These are phyloP conservation scores for Apiospora arundinis DNA, from an alignment of 2,329 filamentous ascomycete genomes.

Conservation along the genomic window DNA sequence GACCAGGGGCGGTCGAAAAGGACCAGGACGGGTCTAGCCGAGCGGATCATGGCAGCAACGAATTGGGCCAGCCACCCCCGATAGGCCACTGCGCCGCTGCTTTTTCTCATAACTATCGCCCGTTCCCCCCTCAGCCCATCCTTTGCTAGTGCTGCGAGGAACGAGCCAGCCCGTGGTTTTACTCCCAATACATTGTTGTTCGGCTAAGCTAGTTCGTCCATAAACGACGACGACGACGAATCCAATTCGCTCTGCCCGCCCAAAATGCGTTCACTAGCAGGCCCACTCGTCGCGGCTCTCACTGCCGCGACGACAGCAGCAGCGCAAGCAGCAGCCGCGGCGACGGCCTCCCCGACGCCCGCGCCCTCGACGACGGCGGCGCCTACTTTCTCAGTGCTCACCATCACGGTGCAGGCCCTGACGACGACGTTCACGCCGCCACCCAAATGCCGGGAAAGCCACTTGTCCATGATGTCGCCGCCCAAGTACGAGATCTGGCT, in stretches of 20 bases:
- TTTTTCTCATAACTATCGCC: neutral
- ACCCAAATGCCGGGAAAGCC: constrained; percentile 24
- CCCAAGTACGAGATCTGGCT: constrained; percentile 33
- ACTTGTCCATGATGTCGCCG: constrained; percentile 30
- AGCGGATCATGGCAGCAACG: neutral
- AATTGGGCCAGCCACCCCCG: neutral
- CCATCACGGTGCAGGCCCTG: constrained; percentile 9
- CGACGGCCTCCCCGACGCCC: neutral
- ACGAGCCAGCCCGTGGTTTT: neutral
- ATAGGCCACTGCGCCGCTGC: neutral
- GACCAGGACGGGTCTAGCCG: neutral
- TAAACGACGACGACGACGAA: neutral
- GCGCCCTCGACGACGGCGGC: neutral
- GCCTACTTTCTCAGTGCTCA: neutral
- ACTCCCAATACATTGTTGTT: no score
- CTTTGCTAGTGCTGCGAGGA: neutral
- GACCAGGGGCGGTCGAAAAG: neutral
- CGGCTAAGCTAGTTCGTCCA: neutral
- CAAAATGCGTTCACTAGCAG: neutral
- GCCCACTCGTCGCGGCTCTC: neutral
- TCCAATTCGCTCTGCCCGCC: neutral
- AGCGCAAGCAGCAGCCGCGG: neutral
- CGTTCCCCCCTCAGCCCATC: neutral
- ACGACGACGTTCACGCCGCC: constrained; percentile 13
- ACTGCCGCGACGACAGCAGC: neutral